Percentiles rank a stretch among this genome's conserved stretches.
phyloP scores from a whole-genome alignment of 2,329 filamentous ascomycete species.

The Fusarium sp. region DNA sequence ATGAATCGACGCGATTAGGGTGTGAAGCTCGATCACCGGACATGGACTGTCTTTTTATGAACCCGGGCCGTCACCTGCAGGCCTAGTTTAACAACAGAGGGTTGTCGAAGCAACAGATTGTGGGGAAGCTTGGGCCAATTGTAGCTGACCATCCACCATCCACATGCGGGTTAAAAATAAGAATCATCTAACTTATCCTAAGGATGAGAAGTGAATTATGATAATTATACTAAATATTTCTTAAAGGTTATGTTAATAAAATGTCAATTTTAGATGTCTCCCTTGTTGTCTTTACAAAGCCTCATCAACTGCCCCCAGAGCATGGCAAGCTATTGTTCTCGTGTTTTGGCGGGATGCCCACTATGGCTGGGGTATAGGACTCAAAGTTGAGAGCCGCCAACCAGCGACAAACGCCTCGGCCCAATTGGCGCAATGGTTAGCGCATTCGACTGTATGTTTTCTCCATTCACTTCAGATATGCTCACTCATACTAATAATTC shows the following conservation, averaged over 20 bases:
- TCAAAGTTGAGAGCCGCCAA: neutral
- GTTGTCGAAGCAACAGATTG: neutral
- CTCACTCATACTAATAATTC: neutral
- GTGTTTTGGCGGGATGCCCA: neutral
- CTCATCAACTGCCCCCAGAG: neutral
- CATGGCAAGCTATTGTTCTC: neutral
- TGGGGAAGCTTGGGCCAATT: neutral
- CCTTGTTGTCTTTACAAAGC: neutral
- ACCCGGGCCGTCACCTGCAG: neutral
- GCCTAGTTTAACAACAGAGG: neutral
- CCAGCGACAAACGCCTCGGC: neutral
- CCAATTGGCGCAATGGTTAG: constrained; percentile 3
- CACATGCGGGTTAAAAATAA: neutral
- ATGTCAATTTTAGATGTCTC: too few relatives aligned
- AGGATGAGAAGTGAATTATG: neutral
- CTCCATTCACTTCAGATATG: neutral
- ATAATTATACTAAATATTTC: neutral
- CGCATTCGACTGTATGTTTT: neutral
- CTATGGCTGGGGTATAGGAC: neutral
- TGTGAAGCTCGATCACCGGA: neutral
- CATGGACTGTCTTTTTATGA: neutral
- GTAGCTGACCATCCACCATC: neutral
- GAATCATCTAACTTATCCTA: neutral
- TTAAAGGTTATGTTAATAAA: neutral
- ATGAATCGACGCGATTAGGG: constrained; percentile 8